Conservation (phyloP, 1,139 yeast species). For the Taphrina communis region DNA sequence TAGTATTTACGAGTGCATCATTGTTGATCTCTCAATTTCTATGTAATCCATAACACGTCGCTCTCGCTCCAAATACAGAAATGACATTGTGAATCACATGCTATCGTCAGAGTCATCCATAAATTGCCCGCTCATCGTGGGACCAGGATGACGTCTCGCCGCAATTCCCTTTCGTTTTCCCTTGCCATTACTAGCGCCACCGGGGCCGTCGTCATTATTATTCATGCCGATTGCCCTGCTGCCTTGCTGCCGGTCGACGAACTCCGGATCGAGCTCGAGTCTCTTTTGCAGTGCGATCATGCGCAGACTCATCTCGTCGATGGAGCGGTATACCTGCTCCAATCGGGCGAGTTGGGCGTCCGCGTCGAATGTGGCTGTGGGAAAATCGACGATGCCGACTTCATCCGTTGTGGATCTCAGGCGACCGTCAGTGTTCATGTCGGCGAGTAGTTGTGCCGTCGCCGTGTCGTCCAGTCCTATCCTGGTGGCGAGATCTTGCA, state of each 20-base stretch:
- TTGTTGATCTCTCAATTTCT: no score
- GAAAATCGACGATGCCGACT: constrained; percentile 17
- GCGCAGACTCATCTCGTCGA: constrained; percentile 5
- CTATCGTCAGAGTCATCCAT: constrained; percentile 9
- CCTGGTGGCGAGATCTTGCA: constrained; percentile 7
- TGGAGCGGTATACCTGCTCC: neutral
- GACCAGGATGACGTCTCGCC: neutral
- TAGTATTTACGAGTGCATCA: no score
- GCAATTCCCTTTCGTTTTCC: constrained; percentile 15
- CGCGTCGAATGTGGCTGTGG: neutral
- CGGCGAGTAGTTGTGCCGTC: neutral
- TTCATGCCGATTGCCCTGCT: no score
- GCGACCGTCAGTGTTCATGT: constrained; percentile 15
- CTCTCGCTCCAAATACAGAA: neutral
- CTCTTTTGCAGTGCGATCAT: constrained; percentile 4
- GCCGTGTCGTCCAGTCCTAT: neutral
- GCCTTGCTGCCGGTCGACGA: constrained; percentile 1
- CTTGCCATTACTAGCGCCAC: neutral
- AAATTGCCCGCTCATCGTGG: neutral
- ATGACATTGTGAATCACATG: neutral
- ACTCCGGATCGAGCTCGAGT: constrained; percentile 24
- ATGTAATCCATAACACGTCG: neutral
- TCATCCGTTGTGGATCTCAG: constrained; percentile 2
- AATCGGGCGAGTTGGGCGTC: constrained; percentile 5
- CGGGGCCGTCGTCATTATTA: neutral